Evolutionary conservation across 768 basidiomycete species (phyloP).

Genomic region (Lyophyllum decastes): DNA sequence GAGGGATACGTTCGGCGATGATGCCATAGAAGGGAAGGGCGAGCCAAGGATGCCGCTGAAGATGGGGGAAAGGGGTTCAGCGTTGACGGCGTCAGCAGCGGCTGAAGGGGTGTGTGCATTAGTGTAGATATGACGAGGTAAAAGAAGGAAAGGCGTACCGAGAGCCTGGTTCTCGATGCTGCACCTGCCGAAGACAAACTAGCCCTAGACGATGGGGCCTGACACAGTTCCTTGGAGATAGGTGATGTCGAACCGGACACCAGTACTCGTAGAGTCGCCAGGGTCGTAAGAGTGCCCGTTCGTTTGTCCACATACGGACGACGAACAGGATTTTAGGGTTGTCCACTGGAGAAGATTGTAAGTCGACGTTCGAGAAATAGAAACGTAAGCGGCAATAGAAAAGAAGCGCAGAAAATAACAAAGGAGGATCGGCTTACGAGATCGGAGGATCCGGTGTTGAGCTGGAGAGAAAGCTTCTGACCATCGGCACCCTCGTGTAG

Average conservation of each 20-base stretch:
- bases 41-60: slow-evolving; percentile 77
- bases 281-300: slow-evolving; percentile 59
- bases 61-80: slow-evolving; percentile 56
- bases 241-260: slow-evolving; percentile 43
- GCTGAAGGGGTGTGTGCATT: slow-evolving; percentile 36
- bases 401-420: background rate
- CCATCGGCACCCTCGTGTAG: slow-evolving; percentile 55
- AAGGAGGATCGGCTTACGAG: slow-evolving; percentile 46
- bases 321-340: slow-evolving; percentile 64
- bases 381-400: background rate
- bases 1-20: slow-evolving; percentile 53
- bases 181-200: slow-evolving; percentile 64
- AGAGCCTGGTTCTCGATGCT: slow-evolving; percentile 65
- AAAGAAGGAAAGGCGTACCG: slow-evolving; percentile 40
- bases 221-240: slow-evolving; percentile 62
- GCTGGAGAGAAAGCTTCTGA: slow-evolving; percentile 63
- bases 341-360: slow-evolving; percentile 56
- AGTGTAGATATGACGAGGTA: background rate
- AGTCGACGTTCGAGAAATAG: background rate
- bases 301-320: slow-evolving; percentile 49
- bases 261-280: slow-evolving; percentile 43
- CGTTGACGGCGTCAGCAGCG: slow-evolving; percentile 52
- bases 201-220: slow-evolving; percentile 74
- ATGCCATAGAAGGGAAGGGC: slow-evolving; percentile 73
- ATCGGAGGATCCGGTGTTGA: slow-evolving; percentile 85